Conservation (phyloP, 345 rosid genomes). For the Murraya paniculata region DNA sequence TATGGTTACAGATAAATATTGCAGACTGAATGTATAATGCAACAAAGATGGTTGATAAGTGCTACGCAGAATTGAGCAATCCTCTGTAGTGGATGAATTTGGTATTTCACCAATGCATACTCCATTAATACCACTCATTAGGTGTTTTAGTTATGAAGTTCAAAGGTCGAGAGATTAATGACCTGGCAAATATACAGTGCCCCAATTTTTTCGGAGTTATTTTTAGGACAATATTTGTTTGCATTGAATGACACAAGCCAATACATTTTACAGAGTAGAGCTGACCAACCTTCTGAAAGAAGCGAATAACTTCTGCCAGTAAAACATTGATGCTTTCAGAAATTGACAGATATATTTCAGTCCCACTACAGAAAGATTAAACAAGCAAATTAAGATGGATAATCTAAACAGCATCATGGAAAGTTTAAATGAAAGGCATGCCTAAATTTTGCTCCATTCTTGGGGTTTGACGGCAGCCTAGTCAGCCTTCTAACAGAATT, state of each 20-base stretch:
- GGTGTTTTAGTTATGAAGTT: no score
- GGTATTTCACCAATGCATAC: no score
- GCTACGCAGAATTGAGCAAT: not conserved
- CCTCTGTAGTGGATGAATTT: no score
- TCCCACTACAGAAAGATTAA: constrained; percentile 47
- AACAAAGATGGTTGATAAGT: not conserved
- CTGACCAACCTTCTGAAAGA: constrained; percentile 62
- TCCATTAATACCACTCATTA: no score
- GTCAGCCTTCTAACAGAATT: constrained; percentile 37
- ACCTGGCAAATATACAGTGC: no score
- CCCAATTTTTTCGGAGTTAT: no score
- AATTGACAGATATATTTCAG: constrained; percentile 58
- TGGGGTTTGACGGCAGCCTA: constrained; percentile 65
- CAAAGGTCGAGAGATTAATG: no score
- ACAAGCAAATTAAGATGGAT: constrained; percentile 4
- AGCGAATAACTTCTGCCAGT: constrained; percentile 36
- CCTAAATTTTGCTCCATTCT: constrained; percentile 80
- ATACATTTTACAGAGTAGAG: constrained; percentile 1
- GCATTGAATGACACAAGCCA: not conserved
- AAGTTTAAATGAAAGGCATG: constrained; percentile 20
- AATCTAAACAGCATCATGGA: not conserved
- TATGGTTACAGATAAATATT: not conserved
- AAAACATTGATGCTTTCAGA: constrained; percentile 49
- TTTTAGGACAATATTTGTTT: not conserved
- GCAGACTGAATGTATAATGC: not conserved